Base-by-base conservation (phyloP, 2,329 filamentous ascomycete species). In the Diplocarpon mali region DNA sequence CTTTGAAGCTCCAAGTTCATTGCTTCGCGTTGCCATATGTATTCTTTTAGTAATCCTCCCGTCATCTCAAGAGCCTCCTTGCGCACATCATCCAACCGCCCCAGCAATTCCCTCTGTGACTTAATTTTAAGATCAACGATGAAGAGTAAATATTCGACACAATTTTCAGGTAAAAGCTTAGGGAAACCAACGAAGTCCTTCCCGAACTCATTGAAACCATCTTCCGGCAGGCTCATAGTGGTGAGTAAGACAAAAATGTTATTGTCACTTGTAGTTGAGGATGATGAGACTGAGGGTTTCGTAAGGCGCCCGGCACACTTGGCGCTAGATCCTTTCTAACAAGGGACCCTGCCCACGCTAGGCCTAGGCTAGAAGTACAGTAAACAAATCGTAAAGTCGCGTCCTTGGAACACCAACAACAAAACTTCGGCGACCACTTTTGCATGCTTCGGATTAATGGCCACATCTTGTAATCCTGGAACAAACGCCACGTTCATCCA, bases 21-120 rank as follows among this genome's bases (percentile, higher is more conserved):
- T 0, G 71, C 67, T 42, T 95, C 88, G 11, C 88, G 78, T 62
- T 98, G 92, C 92, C 92, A 98, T 50, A 98, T 94, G 57, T 95
- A 95, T 49, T 85, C 81, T 53, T 77, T 80, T n/a, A 90, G 71
- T 7, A 87, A 66, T 2, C 72, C 68, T 35, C 76, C 77, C 4
- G 65, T 62, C n/a, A 92, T 64, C 24, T 78, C 70, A 2, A 73
- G 65, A 0, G 84, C 80, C 1, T 78, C 73, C 62, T 79, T 85
- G 42, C 87, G 78, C 9, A 95, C 71, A 15, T 73, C 67, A 45
- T 85, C 81, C n/a, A 95, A 71, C 15, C 73, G 72, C 17, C 76
- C 65, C 10, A 85, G 69, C n/a, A 75, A 67, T 51, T 76, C 58
- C 45, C 52, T 75, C 44, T 73, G 70, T 14, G 73, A 66, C 39